Base-by-base conservation (phyloP, 2,329 filamentous ascomycete genomes). In the Sporothrix schenckii region DNA sequence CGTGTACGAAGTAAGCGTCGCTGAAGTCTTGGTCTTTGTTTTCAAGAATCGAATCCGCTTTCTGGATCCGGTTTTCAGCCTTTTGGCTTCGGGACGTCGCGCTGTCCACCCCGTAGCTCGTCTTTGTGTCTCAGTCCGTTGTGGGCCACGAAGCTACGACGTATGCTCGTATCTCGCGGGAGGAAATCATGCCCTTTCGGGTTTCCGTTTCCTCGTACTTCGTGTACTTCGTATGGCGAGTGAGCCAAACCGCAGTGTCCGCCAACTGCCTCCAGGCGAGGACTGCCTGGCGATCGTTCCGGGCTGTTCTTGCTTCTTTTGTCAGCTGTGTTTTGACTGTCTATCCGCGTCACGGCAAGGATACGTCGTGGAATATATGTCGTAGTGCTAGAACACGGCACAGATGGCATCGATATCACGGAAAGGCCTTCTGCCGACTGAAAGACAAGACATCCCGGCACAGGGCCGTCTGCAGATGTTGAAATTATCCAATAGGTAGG, bases 401-500 rank as follows among this genome's bases (percentile, higher is more conserved):
- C 39, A 11, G 30, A 41, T 21, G 54, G 53, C 9, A 58, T 39
- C 54, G 21, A 63, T 47, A 63, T 27, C 39, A 27, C 58, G 58
- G 39, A 44, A 27, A 21, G 44, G 19, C 27, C 58, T 13, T 27
- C 58, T 39, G 39, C 21, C 58, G 39, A 5, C 21, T 41, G 11
- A 30, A 61, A 24, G 19, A 21, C 34, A 21, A 5, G 6, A 19
- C n/a, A 61, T 61, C 34, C 56, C 56, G 56, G 56, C n/a, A 21
- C 56, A 34, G 34, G 34, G 44, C 39, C 30, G 9, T 27, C 9
- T 47, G 58, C 39, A 63, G 39, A 56, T 56, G 52, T 47, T 47
- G 58, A 63, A 47, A 63, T 47, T 63, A 61, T 44, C 39, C 58
- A 63, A 47, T 63, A 63, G 27, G 39, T 47, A 16, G 58, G 21